Evolutionary conservation across 2,329 filamentous ascomycete species (phyloP).

Genomic region (Stachybotrys elegans): DNA sequence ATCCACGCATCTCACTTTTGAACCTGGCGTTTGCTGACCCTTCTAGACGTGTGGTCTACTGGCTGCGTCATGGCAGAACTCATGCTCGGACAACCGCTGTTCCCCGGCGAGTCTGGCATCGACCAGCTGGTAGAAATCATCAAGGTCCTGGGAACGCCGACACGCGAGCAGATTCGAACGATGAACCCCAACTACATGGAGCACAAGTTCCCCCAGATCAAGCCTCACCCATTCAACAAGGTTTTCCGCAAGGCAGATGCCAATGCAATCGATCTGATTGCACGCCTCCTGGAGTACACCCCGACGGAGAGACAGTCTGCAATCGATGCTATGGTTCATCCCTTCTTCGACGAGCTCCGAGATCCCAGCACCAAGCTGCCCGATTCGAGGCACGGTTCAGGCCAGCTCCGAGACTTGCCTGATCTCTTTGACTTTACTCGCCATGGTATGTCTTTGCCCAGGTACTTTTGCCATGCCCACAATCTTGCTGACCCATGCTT

Average conservation of each 20-base stretch:
- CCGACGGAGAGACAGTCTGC: constrained; percentile 91
- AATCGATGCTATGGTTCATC: constrained; percentile 95
- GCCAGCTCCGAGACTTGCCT: constrained; percentile 75
- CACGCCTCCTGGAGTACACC: constrained; percentile 90
- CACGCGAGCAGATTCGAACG: constrained; percentile 94
- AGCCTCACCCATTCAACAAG: constrained; percentile 98
- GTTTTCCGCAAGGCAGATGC: constrained; percentile 95
- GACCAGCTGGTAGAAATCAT: constrained; percentile 99
- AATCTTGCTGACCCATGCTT: constrained; percentile 10
- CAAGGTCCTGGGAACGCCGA: constrained; percentile 95
- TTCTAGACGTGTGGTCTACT: constrained; percentile 95
- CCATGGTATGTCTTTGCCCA: constrained; percentile 88
- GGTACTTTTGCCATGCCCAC: too few relatives aligned
- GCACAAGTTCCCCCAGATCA: constrained; percentile 99
- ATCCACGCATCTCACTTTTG: too few relatives aligned
- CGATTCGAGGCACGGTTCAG: constrained; percentile 86
- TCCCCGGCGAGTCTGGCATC: constrained; percentile 97
- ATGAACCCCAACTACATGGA: constrained; percentile 99
- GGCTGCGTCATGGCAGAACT: constrained; percentile 99
- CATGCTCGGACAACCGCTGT: constrained; percentile 96
- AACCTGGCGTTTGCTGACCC: constrained; percentile 44
- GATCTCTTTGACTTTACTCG: constrained; percentile 87
- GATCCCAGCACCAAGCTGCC: constrained; percentile 88
- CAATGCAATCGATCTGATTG: constrained; percentile 92
- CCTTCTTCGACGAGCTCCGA: constrained; percentile 95